Evolutionary conservation across 805 yeast genomes (phyloP).

Genomic region (Nakazawaea ishiwadae): DNA sequence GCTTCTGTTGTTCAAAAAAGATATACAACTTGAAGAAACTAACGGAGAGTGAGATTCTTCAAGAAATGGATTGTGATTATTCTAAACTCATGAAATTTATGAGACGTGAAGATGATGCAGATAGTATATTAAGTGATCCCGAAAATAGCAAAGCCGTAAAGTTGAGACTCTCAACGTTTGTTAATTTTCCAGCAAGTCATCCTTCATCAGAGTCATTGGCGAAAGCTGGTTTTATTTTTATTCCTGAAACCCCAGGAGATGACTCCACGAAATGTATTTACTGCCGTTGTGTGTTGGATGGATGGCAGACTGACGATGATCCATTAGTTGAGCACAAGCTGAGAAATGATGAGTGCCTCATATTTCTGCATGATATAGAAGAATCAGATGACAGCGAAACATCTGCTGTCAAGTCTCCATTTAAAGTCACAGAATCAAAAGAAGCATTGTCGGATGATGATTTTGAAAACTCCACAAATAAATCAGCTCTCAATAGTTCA

Average conservation of each 20-base stretch:
- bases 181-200: conserved; percentile 41
- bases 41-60: not conserved
- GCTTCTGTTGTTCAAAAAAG: conserved; percentile 8
- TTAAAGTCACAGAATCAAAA: not conserved
- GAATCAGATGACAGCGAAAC: not conserved
- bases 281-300: conserved; percentile 61
- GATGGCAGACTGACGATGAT: conserved; percentile 67
- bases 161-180: conserved; percentile 35
- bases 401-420: not conserved
- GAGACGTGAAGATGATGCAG: conserved; percentile 2
- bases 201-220: conserved; percentile 42
- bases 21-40: not conserved
- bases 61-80: not conserved
- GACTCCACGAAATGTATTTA: conserved; percentile 60
- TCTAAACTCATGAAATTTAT: conserved; percentile 1
- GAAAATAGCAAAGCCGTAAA: conserved; percentile 22
- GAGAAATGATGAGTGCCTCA: conserved; percentile 36
- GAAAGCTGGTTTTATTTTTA: conserved; percentile 60
- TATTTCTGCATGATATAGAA: conserved; percentile 22
- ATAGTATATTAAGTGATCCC: conserved; percentile 30
- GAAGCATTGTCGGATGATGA: conserved; percentile 16
- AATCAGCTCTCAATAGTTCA: not conserved
- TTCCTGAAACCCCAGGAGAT: conserved; percentile 40
- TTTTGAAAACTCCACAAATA: conserved; percentile 19
- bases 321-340: conserved; percentile 56